Evolutionary conservation across 306 rosid species (phyloP).

Genomic region (Fagus crenata): DNA sequence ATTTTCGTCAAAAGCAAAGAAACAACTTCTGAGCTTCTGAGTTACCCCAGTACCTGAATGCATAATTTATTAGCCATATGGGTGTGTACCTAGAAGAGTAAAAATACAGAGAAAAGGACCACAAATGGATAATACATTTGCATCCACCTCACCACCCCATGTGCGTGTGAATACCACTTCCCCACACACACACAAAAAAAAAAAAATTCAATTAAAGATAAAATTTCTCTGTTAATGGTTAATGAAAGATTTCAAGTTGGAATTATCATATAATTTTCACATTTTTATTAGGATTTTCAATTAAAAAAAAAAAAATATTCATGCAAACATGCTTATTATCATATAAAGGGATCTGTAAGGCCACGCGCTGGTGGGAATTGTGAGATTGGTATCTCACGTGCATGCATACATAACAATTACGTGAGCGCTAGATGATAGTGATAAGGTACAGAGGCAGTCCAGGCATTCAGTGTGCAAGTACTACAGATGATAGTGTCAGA

Average conservation of each 20-base stretch:
- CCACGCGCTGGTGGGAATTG: not conserved
- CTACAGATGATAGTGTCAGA: not conserved
- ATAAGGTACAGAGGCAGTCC: not conserved
- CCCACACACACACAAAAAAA: not conserved
- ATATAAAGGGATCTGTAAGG: too few relatives aligned
- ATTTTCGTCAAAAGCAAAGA: not conserved
- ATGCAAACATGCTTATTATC: too few relatives aligned
- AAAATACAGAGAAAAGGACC: not conserved
- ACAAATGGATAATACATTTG: not conserved
- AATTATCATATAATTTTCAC: too few relatives aligned
- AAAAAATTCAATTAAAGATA: not conserved
- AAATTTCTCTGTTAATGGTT: too few relatives aligned
- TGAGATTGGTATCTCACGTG: not conserved
- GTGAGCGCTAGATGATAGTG: not conserved
- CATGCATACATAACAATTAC: slow-evolving; percentile 1
- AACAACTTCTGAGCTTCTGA: not conserved
- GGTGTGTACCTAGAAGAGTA: too few relatives aligned
- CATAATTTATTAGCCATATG: not conserved
- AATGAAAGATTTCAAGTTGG: too few relatives aligned
- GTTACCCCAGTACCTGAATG: not conserved
- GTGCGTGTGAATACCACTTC: not conserved
- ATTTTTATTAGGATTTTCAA: too few relatives aligned
- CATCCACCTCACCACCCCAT: not conserved
- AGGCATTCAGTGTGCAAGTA: slow-evolving; percentile 28
- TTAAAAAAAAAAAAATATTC: not conserved